Percentiles rank a stretch among this genome's conserved stretches.
Evolutionary conservation across 2,329 filamentous ascomycete genomes (phyloP).

Genomic region (Fusarium heterosporum): DNA sequence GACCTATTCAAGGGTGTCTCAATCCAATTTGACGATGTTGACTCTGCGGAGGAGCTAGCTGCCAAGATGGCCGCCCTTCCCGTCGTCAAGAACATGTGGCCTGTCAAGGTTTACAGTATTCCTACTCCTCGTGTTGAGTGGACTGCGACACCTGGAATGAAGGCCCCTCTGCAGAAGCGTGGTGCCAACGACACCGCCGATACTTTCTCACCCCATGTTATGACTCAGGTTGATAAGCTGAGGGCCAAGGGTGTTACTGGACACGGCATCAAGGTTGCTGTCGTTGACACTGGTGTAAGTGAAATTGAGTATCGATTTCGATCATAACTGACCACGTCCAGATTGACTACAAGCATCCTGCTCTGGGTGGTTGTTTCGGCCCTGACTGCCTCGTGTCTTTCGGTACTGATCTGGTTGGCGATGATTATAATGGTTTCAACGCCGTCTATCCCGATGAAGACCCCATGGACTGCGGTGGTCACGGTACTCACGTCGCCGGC

Average conservation of each 20-base stretch:
- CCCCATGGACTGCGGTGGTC: constrained; percentile 67
- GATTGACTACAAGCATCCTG: constrained; percentile 72
- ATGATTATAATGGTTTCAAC: constrained; percentile 58
- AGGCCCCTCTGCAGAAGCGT: constrained; percentile 28
- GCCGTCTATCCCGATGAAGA: constrained; percentile 59
- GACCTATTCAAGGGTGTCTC: constrained; percentile 67
- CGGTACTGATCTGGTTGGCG: constrained; percentile 69
- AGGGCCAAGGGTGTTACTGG: constrained; percentile 62
- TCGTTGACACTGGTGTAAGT: constrained; percentile 66
- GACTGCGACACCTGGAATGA: constrained; percentile 40
- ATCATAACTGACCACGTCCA: constrained; percentile 32
- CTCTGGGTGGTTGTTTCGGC: constrained; percentile 73
- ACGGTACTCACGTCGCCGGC: constrained; percentile 72
- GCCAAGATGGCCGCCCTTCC: constrained; percentile 57
- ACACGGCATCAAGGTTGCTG: constrained; percentile 63
- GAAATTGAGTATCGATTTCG: fast-evolving
- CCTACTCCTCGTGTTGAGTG: constrained; percentile 56
- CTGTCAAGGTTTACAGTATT: constrained; percentile 58
- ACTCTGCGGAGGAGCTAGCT: constrained; percentile 57
- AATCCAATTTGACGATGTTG: constrained; percentile 61
- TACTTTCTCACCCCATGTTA: constrained; percentile 61
- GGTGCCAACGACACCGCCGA: constrained; percentile 46
- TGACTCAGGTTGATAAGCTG: constrained; percentile 68
- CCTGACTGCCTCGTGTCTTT: constrained; percentile 66
- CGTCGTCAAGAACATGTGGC: constrained; percentile 62